Conservation (phyloP, 2,329 filamentous ascomycete species). For the Pleurostoma richardsiae region DNA sequence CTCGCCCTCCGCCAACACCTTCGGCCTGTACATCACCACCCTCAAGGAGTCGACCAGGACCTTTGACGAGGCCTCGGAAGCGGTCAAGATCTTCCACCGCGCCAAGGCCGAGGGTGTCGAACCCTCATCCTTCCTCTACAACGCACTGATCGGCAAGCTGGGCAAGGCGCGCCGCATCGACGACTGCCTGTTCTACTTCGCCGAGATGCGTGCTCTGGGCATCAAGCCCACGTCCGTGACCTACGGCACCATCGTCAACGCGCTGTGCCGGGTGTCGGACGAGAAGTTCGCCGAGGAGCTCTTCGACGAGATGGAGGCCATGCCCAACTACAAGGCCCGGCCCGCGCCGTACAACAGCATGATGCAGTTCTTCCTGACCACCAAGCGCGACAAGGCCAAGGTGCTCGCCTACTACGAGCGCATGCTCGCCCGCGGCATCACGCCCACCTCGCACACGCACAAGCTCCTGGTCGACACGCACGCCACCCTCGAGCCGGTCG, state of each 20-base stretch:
- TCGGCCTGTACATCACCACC: slow-evolving; percentile 98
- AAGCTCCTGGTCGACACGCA: slow-evolving; percentile 96
- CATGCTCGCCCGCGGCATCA: slow-evolving; percentile 82
- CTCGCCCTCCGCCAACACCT: slow-evolving; percentile 93
- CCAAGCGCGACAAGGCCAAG: slow-evolving; percentile 92
- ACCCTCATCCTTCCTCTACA: slow-evolving; percentile 95
- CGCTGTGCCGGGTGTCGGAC: slow-evolving; percentile 92
- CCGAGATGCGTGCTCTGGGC: slow-evolving; percentile 88
- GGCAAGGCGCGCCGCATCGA: slow-evolving; percentile 97
- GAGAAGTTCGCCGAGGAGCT: slow-evolving; percentile 97
- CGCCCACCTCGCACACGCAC: slow-evolving; percentile 92
- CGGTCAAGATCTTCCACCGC: slow-evolving; percentile 94
- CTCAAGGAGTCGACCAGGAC: slow-evolving; percentile 96
- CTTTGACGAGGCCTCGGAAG: slow-evolving; percentile 94
- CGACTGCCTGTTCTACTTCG: slow-evolving; percentile 96
- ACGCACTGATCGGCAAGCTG: slow-evolving; percentile 95
- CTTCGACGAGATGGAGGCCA: slow-evolving; percentile 98
- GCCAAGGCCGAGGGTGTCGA: slow-evolving; percentile 92
- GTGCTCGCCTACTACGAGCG: slow-evolving; percentile 92
- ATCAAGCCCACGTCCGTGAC: slow-evolving; percentile 97
- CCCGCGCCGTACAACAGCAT: slow-evolving; percentile 98
- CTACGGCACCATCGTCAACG: slow-evolving; percentile 97
- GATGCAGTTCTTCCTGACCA: slow-evolving; percentile 99
- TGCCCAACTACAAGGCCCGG: slow-evolving; percentile 97
- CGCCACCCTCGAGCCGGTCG: slow-evolving; percentile 84